Evolutionary conservation across 768 basidiomycete genomes (phyloP).

Genomic region (Suillus brevipes): DNA sequence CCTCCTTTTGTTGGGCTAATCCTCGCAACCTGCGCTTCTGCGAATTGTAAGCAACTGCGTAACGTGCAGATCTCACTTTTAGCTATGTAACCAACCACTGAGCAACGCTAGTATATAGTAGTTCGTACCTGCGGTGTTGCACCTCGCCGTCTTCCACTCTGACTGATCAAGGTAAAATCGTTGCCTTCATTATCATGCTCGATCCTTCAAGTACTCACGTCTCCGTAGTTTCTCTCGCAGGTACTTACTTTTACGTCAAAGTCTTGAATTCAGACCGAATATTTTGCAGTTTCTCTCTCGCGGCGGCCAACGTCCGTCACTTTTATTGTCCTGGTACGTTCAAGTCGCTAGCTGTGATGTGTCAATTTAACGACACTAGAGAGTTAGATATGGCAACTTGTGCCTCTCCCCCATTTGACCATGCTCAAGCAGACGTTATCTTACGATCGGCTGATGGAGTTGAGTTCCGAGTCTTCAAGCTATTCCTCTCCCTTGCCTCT

Average conservation of each 20-base stretch:
- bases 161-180: neutral
- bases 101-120: neutral
- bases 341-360: neutral
- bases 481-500: constrained; percentile 36
- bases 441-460: constrained; percentile 30
- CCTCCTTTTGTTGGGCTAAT: no score
- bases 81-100: no score
- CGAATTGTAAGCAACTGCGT: no score
- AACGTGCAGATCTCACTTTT: neutral
- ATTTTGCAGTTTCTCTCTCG: neutral
- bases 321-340: neutral
- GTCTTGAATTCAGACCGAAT: neutral
- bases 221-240: neutral
- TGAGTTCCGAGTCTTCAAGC: constrained; percentile 35
- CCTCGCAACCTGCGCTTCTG: no score
- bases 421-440: constrained; percentile 25
- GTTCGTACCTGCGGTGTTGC: neutral
- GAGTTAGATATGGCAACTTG: neutral
- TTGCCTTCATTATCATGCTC: neutral
- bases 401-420: constrained; percentile 24
- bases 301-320: neutral
- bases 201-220: neutral
- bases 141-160: neutral
- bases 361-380: neutral
- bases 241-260: neutral